Percentiles rank a stretch among this genome's conserved stretches.
phyloP scores from a whole-genome alignment of 192 early-diverging fungal genomes.

The Radiomyces spectabilis region DNA sequence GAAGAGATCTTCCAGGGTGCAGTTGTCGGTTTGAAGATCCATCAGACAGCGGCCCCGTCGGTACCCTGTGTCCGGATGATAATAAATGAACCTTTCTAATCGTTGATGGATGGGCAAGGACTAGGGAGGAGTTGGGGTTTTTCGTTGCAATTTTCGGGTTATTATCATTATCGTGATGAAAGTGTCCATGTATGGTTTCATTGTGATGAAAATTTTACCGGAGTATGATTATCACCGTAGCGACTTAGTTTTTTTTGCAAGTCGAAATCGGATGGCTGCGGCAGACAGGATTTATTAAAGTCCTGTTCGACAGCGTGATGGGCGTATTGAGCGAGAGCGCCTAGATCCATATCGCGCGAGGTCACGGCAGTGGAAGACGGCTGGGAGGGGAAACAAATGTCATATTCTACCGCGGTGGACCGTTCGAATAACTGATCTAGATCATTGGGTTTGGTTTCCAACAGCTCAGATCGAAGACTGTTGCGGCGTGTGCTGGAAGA shows the following conservation, averaged over 20 bases:
- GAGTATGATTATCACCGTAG: conserved; percentile 9
- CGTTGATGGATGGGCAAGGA: no score
- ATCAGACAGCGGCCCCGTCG: conserved; percentile 47
- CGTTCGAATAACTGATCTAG: conserved; percentile 4
- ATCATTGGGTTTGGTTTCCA: neutral
- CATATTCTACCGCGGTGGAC: neutral
- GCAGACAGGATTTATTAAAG: no score
- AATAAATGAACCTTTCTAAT: conserved; percentile 62
- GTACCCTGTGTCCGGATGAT: conserved; percentile 54
- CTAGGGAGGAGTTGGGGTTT: no score
- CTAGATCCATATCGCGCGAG: no score
- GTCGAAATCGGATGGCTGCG: no score
- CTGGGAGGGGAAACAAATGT: conserved; percentile 4
- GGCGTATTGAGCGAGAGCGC: no score
- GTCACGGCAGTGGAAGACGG: neutral
- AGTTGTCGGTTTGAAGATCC: conserved; percentile 39
- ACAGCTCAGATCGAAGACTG: neutral
- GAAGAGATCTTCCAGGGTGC: conserved; percentile 28
- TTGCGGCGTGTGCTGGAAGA: neutral
- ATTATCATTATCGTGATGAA: no score
- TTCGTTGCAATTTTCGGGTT: no score
- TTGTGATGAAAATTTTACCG: neutral
- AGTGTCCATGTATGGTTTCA: no score
- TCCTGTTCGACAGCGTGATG: no score
- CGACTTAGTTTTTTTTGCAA: conserved; percentile 9